Percentiles rank a stretch among this genome's conserved stretches.
Evolutionary conservation across 441 rosid genomes (phyloP).

Genomic region (Mallotus repandus): DNA sequence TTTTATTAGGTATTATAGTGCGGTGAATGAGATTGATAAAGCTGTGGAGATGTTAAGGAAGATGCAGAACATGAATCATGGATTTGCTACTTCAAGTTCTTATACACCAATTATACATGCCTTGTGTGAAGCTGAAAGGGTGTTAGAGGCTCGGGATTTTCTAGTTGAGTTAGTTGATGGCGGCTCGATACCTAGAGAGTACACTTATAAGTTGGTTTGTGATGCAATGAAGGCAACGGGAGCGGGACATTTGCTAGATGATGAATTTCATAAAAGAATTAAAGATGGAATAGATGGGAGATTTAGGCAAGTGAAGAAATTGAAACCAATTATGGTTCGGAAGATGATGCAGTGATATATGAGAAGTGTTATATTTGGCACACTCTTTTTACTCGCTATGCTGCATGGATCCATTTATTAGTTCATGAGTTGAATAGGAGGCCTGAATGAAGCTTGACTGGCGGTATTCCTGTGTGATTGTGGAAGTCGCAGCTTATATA

Average conservation of each 20-base stretch:
- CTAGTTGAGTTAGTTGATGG: conserved; percentile 64
- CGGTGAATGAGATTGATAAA: conserved; percentile 71
- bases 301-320: conserved; percentile 47
- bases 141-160: conserved; percentile 53
- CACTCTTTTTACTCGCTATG: not conserved
- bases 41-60: conserved; percentile 72
- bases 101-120: conserved; percentile 75
- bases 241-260: conserved; percentile 33
- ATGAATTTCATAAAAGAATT: conserved; percentile 42
- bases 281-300: conserved; percentile 51
- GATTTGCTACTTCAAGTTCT: conserved; percentile 58
- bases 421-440: not conserved
- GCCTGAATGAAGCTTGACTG: too few relatives aligned
- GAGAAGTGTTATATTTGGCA: not conserved
- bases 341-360: conserved; percentile 14
- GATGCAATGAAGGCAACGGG: conserved; percentile 46
- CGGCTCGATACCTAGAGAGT: conserved; percentile 69
- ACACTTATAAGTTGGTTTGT: conserved; percentile 60
- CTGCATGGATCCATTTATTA: not conserved
- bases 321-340: conserved; percentile 47
- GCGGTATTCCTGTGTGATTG: too few relatives aligned
- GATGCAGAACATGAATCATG: conserved; percentile 69
- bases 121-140: conserved; percentile 63
- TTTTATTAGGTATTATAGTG: conserved; percentile 68
- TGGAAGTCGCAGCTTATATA: too few relatives aligned